Conservation (phyloP, 1,284 basidiomycete genomes). For the Sanguinoderma infundibulare region DNA sequence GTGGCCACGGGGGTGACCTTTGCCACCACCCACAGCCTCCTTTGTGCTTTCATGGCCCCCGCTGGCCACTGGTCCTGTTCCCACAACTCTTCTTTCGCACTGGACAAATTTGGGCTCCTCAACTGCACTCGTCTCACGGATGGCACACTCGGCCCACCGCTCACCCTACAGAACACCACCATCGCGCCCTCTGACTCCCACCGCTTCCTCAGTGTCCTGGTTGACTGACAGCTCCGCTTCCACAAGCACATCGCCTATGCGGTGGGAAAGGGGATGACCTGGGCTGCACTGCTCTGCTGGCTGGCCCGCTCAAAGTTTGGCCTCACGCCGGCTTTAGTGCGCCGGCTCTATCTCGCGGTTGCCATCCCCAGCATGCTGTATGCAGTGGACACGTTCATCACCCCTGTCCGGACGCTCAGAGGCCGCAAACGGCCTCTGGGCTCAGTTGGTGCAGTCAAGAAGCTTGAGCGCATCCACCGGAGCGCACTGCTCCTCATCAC, state of each 20-base stretch:
- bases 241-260: slow-evolving; percentile 35
- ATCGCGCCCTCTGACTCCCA: slow-evolving; percentile 15
- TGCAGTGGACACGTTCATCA: slow-evolving; percentile 39
- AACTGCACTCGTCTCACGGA: slow-evolving; percentile 7
- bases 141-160: slow-evolving; percentile 14
- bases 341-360: slow-evolving; percentile 32
- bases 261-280: slow-evolving; percentile 34
- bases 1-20: slow-evolving; percentile 1
- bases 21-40: background rate
- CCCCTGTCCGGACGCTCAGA: slow-evolving; percentile 24
- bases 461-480: slow-evolving; percentile 36
- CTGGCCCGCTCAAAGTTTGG: slow-evolving; percentile 23
- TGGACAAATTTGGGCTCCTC: slow-evolving; percentile 31
- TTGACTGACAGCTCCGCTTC: slow-evolving; percentile 42
- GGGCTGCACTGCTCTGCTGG: slow-evolving; percentile 26
- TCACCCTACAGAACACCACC: slow-evolving; percentile 15
- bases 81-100: slow-evolving; percentile 31
- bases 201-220: slow-evolving; percentile 41
- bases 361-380: slow-evolving; percentile 42
- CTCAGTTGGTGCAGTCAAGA: slow-evolving; percentile 1
- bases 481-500: slow-evolving; percentile 37
- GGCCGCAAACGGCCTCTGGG: slow-evolving; percentile 18
- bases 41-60: slow-evolving; percentile 15
- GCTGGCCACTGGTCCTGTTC: slow-evolving; percentile 33
- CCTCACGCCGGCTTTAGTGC: background rate